Percentiles rank a stretch among this genome's conserved stretches.
Conservation (phyloP, 2,329 filamentous ascomycete genomes). For the Fusarium sp. region DNA sequence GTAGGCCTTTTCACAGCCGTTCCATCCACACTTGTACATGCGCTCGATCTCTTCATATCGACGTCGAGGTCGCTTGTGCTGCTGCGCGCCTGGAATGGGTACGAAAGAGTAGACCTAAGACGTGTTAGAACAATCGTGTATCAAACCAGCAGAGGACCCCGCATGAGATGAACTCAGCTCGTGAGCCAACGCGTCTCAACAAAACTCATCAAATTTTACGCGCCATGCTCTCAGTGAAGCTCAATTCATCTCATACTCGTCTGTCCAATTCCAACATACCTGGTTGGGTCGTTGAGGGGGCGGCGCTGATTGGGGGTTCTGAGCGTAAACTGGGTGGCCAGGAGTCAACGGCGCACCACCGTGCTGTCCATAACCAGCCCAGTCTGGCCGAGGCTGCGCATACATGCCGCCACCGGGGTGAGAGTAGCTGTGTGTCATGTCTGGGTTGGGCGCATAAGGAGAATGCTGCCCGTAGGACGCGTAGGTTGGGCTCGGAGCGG, state of each 20-base stretch:
- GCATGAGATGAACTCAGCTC: neutral
- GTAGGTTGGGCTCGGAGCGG: slow-evolving; percentile 91
- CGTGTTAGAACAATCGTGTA: slow-evolving; percentile 10
- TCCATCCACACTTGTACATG: slow-evolving; percentile 99
- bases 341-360: slow-evolving; percentile 59
- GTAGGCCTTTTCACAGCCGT: slow-evolving; percentile 98
- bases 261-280: slow-evolving; percentile 59
- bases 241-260: slow-evolving; percentile 22
- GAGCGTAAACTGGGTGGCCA: slow-evolving; percentile 65
- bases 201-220: neutral
- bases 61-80: slow-evolving; percentile 93
- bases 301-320: slow-evolving; percentile 65
- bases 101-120: slow-evolving; percentile 96
- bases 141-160: neutral
- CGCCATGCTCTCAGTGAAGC: neutral
- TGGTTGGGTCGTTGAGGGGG: slow-evolving; percentile 68
- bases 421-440: slow-evolving; percentile 84
- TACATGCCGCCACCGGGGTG: slow-evolving; percentile 73
- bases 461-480: slow-evolving; percentile 81
- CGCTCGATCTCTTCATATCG: slow-evolving; percentile 98
- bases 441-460: slow-evolving; percentile 84
- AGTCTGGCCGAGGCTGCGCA: slow-evolving; percentile 77
- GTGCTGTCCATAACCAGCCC: slow-evolving; percentile 73
- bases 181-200: neutral
- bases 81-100: slow-evolving; percentile 94